Evolutionary conservation across 768 basidiomycete species (phyloP), one percentile per base, ranked within the genome.

Genomic region (Mycena sanguinolenta): DNA sequence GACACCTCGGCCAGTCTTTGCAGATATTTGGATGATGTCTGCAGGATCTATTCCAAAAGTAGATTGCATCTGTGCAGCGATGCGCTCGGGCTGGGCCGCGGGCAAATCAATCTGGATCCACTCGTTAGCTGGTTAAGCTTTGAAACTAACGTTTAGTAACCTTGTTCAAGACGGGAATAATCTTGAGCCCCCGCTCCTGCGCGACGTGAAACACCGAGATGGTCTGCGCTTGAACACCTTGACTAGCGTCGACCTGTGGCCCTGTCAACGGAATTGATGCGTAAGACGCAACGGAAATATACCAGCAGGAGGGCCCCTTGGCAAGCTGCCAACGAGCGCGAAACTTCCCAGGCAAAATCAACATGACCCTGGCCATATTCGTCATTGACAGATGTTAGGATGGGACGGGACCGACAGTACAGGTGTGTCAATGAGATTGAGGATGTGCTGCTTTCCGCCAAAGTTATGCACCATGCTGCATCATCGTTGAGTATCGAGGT

Each of bases 261-360:
- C 36, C 17, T 39, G 28, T 21, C 16, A 38, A 63, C 34, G 25
- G 68, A 59, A 36, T 34, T 21, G 32, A 38, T 19, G 50, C 42
- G 25, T 49, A 54, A 19, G 32, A 34, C 32, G 58, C 25, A 63
- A 42, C 10, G 16, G 16, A 16, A 28, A 75, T 79, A 67, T 75
- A 89, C 88, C n/a, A 89, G 82, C 42, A 91, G 79, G 49, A 91
- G 78, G 13, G 95, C 97, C 12, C 98, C 98, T 82, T 99, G 95
- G 73, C 94, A 98, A 36, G 97, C 96, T 4, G 95, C 92, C 46
- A 99, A 82, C 30, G 95, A 96, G 57, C 98, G 89, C 19, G 95
- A 93, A 38, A 99, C 95, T 80, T 99, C 97, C 91, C 96, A 98
- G 67, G 95, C 89, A 81, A 99, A 99, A 83, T 99, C 98, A 42